Evolutionary conservation across 495 filamentous ascomycete genomes (phyloP).

Genomic region (Evernia prunastri): DNA sequence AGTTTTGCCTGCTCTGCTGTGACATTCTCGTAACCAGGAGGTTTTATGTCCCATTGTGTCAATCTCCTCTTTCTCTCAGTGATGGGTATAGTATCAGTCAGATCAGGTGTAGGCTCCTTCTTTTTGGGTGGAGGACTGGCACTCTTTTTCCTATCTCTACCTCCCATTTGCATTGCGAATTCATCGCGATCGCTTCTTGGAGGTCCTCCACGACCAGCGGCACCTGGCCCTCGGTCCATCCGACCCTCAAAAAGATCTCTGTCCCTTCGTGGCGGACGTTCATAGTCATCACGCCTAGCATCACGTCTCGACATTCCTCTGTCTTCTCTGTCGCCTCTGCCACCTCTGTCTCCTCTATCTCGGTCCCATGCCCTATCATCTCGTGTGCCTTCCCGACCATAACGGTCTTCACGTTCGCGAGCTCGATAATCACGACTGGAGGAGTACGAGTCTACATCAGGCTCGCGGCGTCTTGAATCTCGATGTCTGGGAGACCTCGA

Average conservation of each 20-base stretch:
- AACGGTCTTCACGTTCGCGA: slow-evolving; percentile 83
- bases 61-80: slow-evolving; percentile 78
- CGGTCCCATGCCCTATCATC: slow-evolving; percentile 66
- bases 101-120: slow-evolving; percentile 89
- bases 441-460: slow-evolving; percentile 81
- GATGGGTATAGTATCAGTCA: slow-evolving; percentile 75
- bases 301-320: slow-evolving; percentile 39
- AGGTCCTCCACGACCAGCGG: slow-evolving; percentile 35
- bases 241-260: slow-evolving; percentile 61
- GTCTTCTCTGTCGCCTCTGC: slow-evolving; percentile 31
- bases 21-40: slow-evolving; percentile 95
- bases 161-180: slow-evolving; percentile 40
- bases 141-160: slow-evolving; percentile 68
- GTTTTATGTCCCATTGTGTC: slow-evolving; percentile 99
- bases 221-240: slow-evolving; percentile 52
- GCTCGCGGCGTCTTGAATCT: slow-evolving; percentile 47
- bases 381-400: slow-evolving; percentile 53
- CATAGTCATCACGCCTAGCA: slow-evolving; percentile 55
- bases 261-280: slow-evolving; percentile 54
- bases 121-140: slow-evolving; percentile 77
- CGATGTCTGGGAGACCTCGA: slow-evolving; percentile 63
- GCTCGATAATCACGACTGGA: slow-evolving; percentile 85
- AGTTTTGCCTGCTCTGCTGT: slow-evolving; percentile 98
- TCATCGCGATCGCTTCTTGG: slow-evolving; percentile 42
- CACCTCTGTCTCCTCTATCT: slow-evolving; percentile 51